A percentile compares a stretch with the other conserved stretches of the same genome.
Evolutionary conservation across 108 stramenopile species (phyloP).

Genomic region (Stephanodiscus triporus): DNA sequence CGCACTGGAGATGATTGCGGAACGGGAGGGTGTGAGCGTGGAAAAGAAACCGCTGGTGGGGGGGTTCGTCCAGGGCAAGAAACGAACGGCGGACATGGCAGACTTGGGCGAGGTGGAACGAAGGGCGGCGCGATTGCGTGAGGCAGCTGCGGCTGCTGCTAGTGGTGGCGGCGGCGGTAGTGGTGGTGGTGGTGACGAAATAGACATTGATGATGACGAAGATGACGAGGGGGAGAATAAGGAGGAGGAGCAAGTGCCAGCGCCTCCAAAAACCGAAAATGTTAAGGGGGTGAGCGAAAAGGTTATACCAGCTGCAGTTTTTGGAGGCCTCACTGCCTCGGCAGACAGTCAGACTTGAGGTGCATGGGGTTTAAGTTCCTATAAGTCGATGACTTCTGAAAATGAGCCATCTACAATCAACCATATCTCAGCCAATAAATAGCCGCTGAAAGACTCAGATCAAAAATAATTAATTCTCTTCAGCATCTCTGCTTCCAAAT

Average conservation of each 20-base stretch:
- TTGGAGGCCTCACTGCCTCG: slow-evolving; percentile 65
- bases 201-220: slow-evolving; percentile 68
- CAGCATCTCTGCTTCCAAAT: no score
- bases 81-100: slow-evolving; percentile 67
- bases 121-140: slow-evolving; percentile 78
- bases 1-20: slow-evolving; percentile 84
- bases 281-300: slow-evolving; percentile 55
- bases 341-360: slow-evolving; percentile 9
- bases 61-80: slow-evolving; percentile 60
- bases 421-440: no score
- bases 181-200: slow-evolving; percentile 63
- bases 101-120: slow-evolving; percentile 89
- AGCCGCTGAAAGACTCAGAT: no score
- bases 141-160: slow-evolving; percentile 49
- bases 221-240: slow-evolving; percentile 46
- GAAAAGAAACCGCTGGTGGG: slow-evolving; percentile 49
- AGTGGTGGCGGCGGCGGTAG: slow-evolving; percentile 43
- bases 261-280: not conserved
- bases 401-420: no score
- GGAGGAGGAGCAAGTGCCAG: slow-evolving; percentile 33
- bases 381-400: no score
- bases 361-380: no score
- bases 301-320: slow-evolving; percentile 75
- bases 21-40: slow-evolving; percentile 71
- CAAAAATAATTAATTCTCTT: no score